Base-by-base conservation (phyloP, 805 yeast genomes). In the Lipomyces kockii region DNA sequence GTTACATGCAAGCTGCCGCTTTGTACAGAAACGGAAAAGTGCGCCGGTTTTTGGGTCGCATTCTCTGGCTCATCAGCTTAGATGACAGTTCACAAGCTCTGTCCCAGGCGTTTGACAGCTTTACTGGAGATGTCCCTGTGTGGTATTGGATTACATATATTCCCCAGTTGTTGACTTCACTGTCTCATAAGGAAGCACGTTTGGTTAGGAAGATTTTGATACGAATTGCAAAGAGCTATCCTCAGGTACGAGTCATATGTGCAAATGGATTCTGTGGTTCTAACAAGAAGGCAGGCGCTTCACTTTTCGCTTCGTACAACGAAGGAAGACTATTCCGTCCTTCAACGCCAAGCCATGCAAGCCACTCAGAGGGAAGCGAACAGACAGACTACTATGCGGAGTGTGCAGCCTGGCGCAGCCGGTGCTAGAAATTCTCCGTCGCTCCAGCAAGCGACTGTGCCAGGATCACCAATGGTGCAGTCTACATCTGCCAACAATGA, bases 111-210 rank as follows among this genome's bases (percentile, higher is more conserved):
- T 94, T 94, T 78, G 97, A 92, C 64, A 87, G 90, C 60, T 95
- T 91, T 77, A 86, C 93, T 70, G 98, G 98, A 25, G 99, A 96
- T 71, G 92, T 92, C 54, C 99, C 99, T 3, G 97, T 94, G 1
- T 95, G 99, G 99, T 94, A 94, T 78, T 95, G 98, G 98, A 92
- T 95, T 57, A 92, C 98, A 0, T 95, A 90, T 75, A 92, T 95
- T 72, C 99, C 99, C 2, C 99, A 96, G 78, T 82, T 95, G 67
- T 82, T 95, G 72, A 89, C 97, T 0, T 89, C 97, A 0, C 82
- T 95, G 68, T 91, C 98, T 0, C 97, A 92, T 73, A 89, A 87
- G 73, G 98, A 95, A 77, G 98, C 98, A 0, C 85, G 86, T 64
- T 83, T 92, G 77, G 97, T 94, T 1, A 88, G 97, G 68, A 92